phyloP scores from a whole-genome alignment of 2,329 filamentous ascomycete species.

The Nakataea oryzae region DNA sequence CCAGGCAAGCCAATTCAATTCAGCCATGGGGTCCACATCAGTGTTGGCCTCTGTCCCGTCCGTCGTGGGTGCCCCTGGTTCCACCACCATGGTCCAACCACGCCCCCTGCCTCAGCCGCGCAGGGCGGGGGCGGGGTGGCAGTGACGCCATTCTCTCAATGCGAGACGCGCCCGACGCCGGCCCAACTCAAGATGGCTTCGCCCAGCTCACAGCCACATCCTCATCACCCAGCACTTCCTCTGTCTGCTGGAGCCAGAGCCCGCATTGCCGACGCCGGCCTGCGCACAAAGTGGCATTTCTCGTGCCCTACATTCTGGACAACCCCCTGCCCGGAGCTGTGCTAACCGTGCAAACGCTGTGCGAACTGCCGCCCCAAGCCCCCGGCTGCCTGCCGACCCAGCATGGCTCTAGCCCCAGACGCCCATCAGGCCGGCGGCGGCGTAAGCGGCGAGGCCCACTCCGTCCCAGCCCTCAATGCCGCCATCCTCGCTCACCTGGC shows the following conservation, averaged over 20 bases:
- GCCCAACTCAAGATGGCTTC: neutral
- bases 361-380: neutral
- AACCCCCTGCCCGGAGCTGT: too few relatives aligned
- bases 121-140: neutral
- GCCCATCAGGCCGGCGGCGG: constrained; percentile 36
- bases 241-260: neutral
- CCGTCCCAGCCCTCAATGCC: constrained; percentile 28
- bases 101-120: neutral
- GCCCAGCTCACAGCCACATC: too few relatives aligned
- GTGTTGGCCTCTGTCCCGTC: too few relatives aligned
- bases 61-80: neutral
- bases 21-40: too few relatives aligned
- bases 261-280: neutral
- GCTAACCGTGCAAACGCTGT: neutral
- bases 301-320: neutral
- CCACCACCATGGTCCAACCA: neutral
- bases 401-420: neutral
- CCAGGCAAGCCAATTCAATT: too few relatives aligned
- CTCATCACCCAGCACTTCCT: neutral
- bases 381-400: neutral
- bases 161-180: neutral
- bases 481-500: constrained; percentile 30
- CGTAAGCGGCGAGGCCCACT: constrained; percentile 27
- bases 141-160: neutral
- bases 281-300: neutral